These are phyloP conservation scores for Paramyrothecium sp. DNA, from an alignment of 2,329 filamentous ascomycete species.

Conservation along the genomic window DNA sequence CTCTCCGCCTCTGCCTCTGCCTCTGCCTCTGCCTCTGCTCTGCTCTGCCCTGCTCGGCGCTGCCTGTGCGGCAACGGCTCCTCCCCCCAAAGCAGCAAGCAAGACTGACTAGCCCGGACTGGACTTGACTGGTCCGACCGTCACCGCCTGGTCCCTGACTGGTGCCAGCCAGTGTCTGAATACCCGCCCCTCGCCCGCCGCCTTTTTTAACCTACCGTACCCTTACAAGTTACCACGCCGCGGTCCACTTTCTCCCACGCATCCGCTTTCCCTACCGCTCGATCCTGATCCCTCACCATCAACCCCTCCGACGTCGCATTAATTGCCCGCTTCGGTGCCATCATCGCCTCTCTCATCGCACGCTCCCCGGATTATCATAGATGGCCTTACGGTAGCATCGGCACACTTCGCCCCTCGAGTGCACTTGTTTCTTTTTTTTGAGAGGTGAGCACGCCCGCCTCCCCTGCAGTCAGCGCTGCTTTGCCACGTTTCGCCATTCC, in stretches of 20 bases:
- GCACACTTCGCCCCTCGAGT: too few species aligned
- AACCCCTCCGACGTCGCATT: slow-evolving; percentile 3
- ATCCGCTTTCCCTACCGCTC: too few species aligned
- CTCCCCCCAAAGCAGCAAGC: background rate
- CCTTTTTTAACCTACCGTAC: background rate
- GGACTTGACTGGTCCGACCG: slow-evolving; percentile 5
- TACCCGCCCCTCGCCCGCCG: background rate
- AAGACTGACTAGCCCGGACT: background rate
- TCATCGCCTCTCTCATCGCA: background rate
- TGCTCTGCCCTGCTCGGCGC: too few species aligned
- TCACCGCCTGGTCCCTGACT: slow-evolving; percentile 18
- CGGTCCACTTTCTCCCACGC: too few species aligned
- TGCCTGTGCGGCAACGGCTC: too few species aligned
- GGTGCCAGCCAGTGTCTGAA: background rate
- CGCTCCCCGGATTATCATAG: background rate
- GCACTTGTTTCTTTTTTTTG: too few species aligned
- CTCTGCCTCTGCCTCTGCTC: too few species aligned
- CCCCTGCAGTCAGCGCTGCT: background rate
- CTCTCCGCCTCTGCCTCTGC: too few species aligned
- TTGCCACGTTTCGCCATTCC: background rate
- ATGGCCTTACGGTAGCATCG: background rate
- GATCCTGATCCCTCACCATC: background rate
- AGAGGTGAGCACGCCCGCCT: background rate
- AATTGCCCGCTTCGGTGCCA: background rate
- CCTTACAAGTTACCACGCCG: background rate